Percentiles rank a stretch among this genome's conserved stretches.
These are phyloP conservation scores for Hortaea sp. DNA, from an alignment of 2,329 filamentous ascomycete genomes.

Conservation along the genomic window DNA sequence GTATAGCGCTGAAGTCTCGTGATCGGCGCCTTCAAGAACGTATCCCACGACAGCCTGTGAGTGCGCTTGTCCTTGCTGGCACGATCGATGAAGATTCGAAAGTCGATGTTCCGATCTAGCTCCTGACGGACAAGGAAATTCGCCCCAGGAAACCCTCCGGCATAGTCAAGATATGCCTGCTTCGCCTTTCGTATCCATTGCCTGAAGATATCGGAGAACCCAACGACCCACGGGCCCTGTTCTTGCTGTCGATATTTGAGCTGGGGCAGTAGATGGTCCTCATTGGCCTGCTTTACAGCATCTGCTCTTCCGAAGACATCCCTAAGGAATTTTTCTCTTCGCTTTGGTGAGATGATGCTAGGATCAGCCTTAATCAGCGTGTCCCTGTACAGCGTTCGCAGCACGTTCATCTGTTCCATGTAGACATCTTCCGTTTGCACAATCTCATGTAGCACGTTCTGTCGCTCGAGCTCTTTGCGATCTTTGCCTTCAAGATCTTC, in stretches of 20 bases:
- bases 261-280: slow-evolving; percentile 82
- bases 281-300: slow-evolving; percentile 79
- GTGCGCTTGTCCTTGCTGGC: slow-evolving; percentile 69
- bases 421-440: slow-evolving; percentile 87
- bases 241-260: slow-evolving; percentile 95
- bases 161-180: slow-evolving; percentile 82
- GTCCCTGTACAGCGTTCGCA: slow-evolving; percentile 78
- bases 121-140: slow-evolving; percentile 77
- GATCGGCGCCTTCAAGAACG: slow-evolving; percentile 86
- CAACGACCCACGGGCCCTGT: slow-evolving; percentile 86
- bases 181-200: slow-evolving; percentile 97
- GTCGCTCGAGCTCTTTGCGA: slow-evolving; percentile 83
- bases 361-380: slow-evolving; percentile 63
- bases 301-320: slow-evolving; percentile 90
- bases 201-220: slow-evolving; percentile 93
- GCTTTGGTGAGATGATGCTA: slow-evolving; percentile 68
- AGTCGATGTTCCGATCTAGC: slow-evolving; percentile 71
- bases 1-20: slow-evolving; percentile 85
- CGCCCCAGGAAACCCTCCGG: slow-evolving; percentile 74
- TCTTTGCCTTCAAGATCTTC: slow-evolving; percentile 60
- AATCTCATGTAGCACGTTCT: slow-evolving; percentile 92
- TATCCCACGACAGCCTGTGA: slow-evolving; percentile 82
- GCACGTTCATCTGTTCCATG: slow-evolving; percentile 78
- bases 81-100: slow-evolving; percentile 74
- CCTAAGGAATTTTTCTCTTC: slow-evolving; percentile 66